Evolutionary conservation across 169 alveolate species (phyloP).

Genomic region (Cryptosporidium muris): DNA sequence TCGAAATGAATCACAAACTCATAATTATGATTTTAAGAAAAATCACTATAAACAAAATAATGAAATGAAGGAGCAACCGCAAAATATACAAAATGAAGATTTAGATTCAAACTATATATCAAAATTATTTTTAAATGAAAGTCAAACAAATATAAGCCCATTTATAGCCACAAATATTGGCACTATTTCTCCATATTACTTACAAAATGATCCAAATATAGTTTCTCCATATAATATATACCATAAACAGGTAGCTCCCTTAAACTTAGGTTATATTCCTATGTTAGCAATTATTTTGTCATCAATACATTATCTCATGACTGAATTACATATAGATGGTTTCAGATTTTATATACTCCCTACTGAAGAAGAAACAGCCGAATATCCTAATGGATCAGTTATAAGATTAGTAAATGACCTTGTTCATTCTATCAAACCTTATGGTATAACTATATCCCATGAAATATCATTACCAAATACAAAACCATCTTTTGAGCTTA

Average conservation of each 20-base stretch:
- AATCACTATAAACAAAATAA: background rate
- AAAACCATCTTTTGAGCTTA: constrained; percentile 51
- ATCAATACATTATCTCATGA: constrained; percentile 43
- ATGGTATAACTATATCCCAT: constrained; percentile 46
- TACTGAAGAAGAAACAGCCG: constrained; percentile 30
- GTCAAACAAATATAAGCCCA: constrained; percentile 29
- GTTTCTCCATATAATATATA: constrained; percentile 28
- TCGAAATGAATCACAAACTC: constrained; percentile 36
- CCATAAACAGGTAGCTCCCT: constrained; percentile 16
- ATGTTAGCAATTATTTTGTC: constrained; percentile 44
- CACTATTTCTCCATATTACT: constrained; percentile 48
- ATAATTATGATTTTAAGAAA: constrained; percentile 11
- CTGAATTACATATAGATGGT: constrained; percentile 49
- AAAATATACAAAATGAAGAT: background rate
- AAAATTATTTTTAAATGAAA: constrained; percentile 43
- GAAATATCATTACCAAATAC: constrained; percentile 33
- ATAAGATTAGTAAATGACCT: constrained; percentile 36
- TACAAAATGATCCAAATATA: constrained; percentile 53
- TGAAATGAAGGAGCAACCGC: background rate
- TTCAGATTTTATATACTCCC: constrained; percentile 51
- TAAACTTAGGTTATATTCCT: constrained; percentile 51
- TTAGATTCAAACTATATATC: background rate
- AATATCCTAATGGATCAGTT: constrained; percentile 20
- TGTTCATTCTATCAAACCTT: constrained; percentile 57
- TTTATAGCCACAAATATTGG: constrained; percentile 48